Percentiles rank a stretch among this genome's conserved stretches.
phyloP scores from a whole-genome alignment of 2,329 filamentous ascomycete genomes.

The Drechmeria coniospora region DNA sequence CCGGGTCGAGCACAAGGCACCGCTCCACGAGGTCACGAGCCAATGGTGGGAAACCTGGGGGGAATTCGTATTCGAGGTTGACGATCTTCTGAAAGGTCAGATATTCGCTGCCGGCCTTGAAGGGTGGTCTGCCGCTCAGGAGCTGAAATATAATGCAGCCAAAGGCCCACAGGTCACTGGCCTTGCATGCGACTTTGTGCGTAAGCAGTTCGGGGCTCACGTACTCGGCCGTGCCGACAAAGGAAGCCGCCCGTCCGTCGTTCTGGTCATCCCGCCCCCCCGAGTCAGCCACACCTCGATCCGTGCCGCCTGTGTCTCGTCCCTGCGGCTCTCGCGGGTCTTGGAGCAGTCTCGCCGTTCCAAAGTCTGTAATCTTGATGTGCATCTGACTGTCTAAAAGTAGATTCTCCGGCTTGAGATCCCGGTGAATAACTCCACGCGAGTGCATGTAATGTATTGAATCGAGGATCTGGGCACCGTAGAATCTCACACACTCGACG shows the following conservation, averaged over 20 bases:
- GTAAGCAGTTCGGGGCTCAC: slow-evolving; percentile 95
- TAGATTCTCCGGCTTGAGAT: slow-evolving; percentile 94
- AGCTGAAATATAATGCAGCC: slow-evolving; percentile 97
- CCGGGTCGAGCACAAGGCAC: slow-evolving; percentile 76
- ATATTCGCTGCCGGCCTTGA: slow-evolving; percentile 93
- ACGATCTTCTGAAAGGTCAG: slow-evolving; percentile 98
- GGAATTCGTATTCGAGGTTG: slow-evolving; percentile 84
- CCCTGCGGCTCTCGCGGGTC: slow-evolving; percentile 22
- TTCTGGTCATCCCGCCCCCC: slow-evolving; percentile 30
- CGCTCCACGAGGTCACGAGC: slow-evolving; percentile 84
- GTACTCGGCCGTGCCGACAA: slow-evolving; percentile 95
- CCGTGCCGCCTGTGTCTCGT: slow-evolving; percentile 25
- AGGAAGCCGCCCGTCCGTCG: slow-evolving; percentile 71
- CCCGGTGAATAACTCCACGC: slow-evolving; percentile 86
- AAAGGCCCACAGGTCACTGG: slow-evolving; percentile 95
- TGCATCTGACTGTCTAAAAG: slow-evolving; percentile 92
- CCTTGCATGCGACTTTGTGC: slow-evolving; percentile 93
- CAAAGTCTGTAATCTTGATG: slow-evolving; percentile 97
- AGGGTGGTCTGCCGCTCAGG: slow-evolving; percentile 85
- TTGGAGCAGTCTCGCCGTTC: slow-evolving; percentile 79
- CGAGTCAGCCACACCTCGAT: slow-evolving; percentile 20
- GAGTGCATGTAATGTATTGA: slow-evolving; percentile 97
- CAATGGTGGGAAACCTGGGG: slow-evolving; percentile 68
- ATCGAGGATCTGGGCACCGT: slow-evolving; percentile 89
- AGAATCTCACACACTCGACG: slow-evolving; percentile 85